These are phyloP conservation scores for Yamadazyma endophytica DNA, from an alignment of 805 yeast species.

Conservation along the genomic window DNA sequence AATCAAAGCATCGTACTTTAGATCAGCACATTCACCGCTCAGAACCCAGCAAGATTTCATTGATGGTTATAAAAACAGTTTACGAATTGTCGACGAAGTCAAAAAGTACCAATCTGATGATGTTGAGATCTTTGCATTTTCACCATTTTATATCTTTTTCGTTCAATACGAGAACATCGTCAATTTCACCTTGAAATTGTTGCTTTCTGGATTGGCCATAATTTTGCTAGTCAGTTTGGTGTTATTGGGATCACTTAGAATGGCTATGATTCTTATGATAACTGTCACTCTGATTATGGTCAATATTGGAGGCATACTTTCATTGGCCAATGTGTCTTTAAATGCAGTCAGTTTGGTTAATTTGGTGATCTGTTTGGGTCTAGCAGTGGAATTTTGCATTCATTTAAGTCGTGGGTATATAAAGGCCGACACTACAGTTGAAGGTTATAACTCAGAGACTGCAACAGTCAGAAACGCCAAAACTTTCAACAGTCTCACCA, in stretches of 20 bases:
- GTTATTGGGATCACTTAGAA: slow-evolving; percentile 62
- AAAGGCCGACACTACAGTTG: slow-evolving; percentile 9
- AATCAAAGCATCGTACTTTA: slow-evolving; percentile 61
- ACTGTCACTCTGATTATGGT: slow-evolving; percentile 63
- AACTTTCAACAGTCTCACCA: slow-evolving; percentile 58
- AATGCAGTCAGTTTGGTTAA: slow-evolving; percentile 91
- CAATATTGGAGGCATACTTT: slow-evolving; percentile 79
- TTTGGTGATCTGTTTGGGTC: slow-evolving; percentile 85
- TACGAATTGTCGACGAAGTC: slow-evolving; percentile 60
- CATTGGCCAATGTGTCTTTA: slow-evolving; percentile 66
- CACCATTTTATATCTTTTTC: slow-evolving; percentile 89
- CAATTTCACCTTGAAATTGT: slow-evolving; percentile 49
- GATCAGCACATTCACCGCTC: slow-evolving; percentile 76
- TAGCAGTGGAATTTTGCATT: slow-evolving; percentile 89
- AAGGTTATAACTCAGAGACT: background rate
- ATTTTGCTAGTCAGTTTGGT: slow-evolving; percentile 52
- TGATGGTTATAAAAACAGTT: slow-evolving; percentile 67
- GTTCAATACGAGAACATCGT: slow-evolving; percentile 78
- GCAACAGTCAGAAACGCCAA: slow-evolving; percentile 15
- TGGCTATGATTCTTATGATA: slow-evolving; percentile 51
- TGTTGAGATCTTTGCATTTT: slow-evolving; percentile 75
- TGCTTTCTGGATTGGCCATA: slow-evolving; percentile 48
- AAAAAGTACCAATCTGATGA: slow-evolving; percentile 28
- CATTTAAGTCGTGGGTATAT: slow-evolving; percentile 82
- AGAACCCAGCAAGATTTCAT: slow-evolving; percentile 84